Base-by-base conservation (phyloP, 805 yeast genomes). In the Yarrowia hollandica region DNA sequence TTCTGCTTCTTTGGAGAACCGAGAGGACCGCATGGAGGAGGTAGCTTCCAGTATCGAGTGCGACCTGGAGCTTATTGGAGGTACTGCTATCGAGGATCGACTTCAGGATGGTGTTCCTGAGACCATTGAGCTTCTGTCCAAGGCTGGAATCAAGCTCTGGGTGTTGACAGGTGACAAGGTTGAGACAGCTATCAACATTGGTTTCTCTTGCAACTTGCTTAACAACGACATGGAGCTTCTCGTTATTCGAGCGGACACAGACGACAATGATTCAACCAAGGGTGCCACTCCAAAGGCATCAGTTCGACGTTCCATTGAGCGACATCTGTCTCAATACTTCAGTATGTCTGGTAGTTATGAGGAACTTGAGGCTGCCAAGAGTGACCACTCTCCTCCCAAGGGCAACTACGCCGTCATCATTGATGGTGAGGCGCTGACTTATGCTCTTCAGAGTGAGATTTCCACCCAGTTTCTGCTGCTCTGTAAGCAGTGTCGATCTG, bases 131-230 rank as follows among this genome's bases (percentile, higher is more conserved):
- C 71, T 84, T 48, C 76, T 88, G 54, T 82, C 83, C 9, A 77
- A 80, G 38, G 95, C 91, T 0, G 95, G 95, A 39, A 83, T 87
- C 64, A 87, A 87, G 71, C 76, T 88, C 34, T 87, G 95, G 95
- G 94, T 87, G 50, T 74, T 87, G 25, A 87, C 95, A 11, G 95
- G 95, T 64, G 95, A 87, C 72, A 83, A 85, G 69, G 84, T 87
- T 44, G 95, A 87, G 71, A 87, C 95, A n/a, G 95, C 95, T 3
- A 88, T 87, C 69, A 88, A 88, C 71, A 87, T 87, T 70, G 95
- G 95, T 2, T 87, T 86, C 68, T 84, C 90, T 14, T 87, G 95
- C 72, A 88, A 88, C 64, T 74, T 88, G 67, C 75, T 88, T 52
- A 84, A 82, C 61, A 85, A 79, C 63, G 82, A 79, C 38, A 88